These are phyloP conservation scores for Grosmannia penicillata DNA, from an alignment of 2,329 filamentous ascomycete genomes.

Conservation along the genomic window DNA sequence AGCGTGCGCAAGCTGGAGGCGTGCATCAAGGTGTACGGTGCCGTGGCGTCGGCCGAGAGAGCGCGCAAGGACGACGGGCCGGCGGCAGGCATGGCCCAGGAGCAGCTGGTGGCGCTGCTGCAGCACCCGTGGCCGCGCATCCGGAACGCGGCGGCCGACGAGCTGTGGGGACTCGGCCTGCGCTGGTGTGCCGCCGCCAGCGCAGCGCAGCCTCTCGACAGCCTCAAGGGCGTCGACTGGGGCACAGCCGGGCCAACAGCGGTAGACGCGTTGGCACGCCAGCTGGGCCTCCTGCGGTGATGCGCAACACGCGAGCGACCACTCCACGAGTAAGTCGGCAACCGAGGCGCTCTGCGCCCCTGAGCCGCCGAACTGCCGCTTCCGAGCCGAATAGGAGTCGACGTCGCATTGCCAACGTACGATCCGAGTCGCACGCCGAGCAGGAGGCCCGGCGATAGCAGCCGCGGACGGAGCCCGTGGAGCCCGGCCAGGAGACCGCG, in stretches of 20 bases:
- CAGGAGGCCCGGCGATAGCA: too few species aligned
- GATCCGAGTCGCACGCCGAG: too few species aligned
- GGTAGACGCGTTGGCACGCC: constrained; percentile 22
- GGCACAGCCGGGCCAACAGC: constrained; percentile 32
- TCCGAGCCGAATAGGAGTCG: too few species aligned
- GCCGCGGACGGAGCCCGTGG: too few species aligned
- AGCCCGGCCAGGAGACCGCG: too few species aligned
- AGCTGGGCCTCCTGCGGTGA: background rate
- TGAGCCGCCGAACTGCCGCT: too few species aligned
- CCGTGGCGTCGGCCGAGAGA: constrained; percentile 31
- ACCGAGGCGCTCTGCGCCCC: too few species aligned
- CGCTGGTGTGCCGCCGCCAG: background rate
- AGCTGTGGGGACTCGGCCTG: constrained; percentile 34
- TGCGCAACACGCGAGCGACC: background rate
- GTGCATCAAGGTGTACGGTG: constrained; percentile 65
- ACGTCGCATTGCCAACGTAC: too few species aligned
- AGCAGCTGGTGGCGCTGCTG: constrained; percentile 58
- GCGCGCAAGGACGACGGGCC: constrained; percentile 24
- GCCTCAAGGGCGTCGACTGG: constrained; percentile 42
- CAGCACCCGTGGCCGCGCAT: constrained; percentile 73
- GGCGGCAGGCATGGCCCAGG: constrained; percentile 37
- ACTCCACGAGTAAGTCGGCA: too few species aligned
- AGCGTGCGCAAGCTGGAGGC: constrained; percentile 72
- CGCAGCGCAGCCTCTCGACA: background rate
- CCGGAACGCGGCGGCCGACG: constrained; percentile 42